A percentile compares a stretch with the other conserved stretches of the same genome.
phyloP scores from a whole-genome alignment of 1,284 basidiomycete species.

The Xanthoconium separans region DNA sequence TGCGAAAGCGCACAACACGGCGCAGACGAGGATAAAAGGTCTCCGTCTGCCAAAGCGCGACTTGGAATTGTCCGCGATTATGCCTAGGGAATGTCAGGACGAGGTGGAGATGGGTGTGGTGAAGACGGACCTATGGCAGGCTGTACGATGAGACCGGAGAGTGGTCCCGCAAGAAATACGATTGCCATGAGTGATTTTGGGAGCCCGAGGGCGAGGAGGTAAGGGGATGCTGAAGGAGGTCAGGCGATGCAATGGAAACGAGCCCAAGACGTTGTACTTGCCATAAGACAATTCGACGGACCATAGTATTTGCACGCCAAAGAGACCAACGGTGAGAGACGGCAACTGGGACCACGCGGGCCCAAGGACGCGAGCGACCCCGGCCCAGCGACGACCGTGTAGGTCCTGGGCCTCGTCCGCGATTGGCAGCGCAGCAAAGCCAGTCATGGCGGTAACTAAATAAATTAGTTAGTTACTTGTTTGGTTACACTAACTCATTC shows the following conservation, averaged over 20 bases:
- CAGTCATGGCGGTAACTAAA: conserved; percentile 43
- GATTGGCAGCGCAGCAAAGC: conserved; percentile 42
- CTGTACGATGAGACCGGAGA: conserved; percentile 90
- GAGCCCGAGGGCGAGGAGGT: conserved; percentile 87
- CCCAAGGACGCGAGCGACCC: conserved; percentile 55
- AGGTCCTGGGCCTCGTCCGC: conserved; percentile 36
- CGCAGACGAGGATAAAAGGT: conserved; percentile 81
- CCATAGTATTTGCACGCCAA: conserved; percentile 87
- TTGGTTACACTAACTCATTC: too few relatives aligned
- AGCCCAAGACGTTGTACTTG: conserved; percentile 32
- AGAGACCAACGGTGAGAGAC: conserved; percentile 70
- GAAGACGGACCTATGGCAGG: conserved; percentile 69
- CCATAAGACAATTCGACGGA: conserved; percentile 91
- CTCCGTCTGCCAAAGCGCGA: conserved; percentile 82
- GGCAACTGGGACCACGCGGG: conserved; percentile 67
- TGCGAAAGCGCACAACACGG: conserved; percentile 56
- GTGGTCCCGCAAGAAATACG: conserved; percentile 92
- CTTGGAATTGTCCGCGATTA: conserved; percentile 85
- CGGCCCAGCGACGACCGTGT: conserved; percentile 42
- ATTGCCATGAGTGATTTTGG: conserved; percentile 86
- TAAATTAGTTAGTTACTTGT: neutral
- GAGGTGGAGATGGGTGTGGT: too few relatives aligned
- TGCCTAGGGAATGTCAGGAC: conserved; percentile 40
- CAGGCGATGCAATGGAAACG: conserved; percentile 1
- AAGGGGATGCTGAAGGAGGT: conserved; percentile 71